Evolutionary conservation across 2,329 filamentous ascomycete species (phyloP).

Genomic region (Pseudocercospora macadamiae): DNA sequence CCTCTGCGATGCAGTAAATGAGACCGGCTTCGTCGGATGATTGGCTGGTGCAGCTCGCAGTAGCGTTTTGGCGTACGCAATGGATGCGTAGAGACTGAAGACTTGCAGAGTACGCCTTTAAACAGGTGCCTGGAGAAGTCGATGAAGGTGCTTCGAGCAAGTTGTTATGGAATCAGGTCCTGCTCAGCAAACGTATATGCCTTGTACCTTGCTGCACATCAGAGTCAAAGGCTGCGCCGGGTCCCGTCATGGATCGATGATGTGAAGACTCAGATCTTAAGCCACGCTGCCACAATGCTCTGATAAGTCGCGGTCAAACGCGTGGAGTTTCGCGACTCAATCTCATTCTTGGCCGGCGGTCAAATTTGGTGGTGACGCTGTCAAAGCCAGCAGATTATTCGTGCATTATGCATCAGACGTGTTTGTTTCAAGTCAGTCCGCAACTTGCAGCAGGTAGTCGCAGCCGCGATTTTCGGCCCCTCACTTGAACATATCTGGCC

Average conservation of each 20-base stretch:
- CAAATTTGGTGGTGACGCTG: neutral
- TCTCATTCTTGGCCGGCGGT: neutral
- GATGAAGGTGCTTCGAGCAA: neutral
- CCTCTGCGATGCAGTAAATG: neutral
- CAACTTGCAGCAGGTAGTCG: neutral
- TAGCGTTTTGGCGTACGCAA: neutral
- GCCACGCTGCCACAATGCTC: neutral
- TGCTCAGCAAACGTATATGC: neutral
- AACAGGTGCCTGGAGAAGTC: neutral
- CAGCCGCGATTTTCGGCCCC: neutral
- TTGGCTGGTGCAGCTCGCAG: neutral
- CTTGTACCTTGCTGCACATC: conserved; percentile 1
- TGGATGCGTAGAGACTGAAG: neutral
- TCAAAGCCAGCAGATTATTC: neutral
- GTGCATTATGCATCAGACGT: neutral
- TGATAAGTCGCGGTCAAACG: neutral
- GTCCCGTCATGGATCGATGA: conserved; percentile 4
- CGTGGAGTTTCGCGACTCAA: neutral
- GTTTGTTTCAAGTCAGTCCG: neutral
- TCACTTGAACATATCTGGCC: neutral
- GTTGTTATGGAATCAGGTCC: neutral
- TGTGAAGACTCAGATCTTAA: neutral
- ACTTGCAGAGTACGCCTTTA: neutral
- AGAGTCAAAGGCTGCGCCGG: conserved; percentile 4
- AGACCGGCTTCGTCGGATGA: neutral